phyloP scores from a whole-genome alignment of 495 filamentous ascomycete species.

The Margaritispora aquatica region DNA sequence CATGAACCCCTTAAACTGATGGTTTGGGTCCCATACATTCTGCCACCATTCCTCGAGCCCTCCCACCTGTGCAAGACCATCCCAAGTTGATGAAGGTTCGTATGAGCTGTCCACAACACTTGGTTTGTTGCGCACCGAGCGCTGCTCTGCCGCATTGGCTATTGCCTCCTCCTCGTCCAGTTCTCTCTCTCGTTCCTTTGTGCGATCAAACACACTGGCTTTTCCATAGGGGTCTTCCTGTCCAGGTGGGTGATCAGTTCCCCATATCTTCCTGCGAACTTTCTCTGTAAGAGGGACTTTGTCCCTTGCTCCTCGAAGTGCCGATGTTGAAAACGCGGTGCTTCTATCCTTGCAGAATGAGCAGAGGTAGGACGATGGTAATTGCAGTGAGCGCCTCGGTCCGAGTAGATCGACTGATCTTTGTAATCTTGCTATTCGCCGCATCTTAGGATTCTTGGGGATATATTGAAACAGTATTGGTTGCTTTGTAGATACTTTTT shows the following conservation, averaged over 20 bases:
- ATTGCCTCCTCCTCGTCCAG: constrained; percentile 18
- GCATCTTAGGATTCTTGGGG: constrained; percentile 16
- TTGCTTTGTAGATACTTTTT: constrained; percentile 10
- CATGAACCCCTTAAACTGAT: constrained; percentile 33
- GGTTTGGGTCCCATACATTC: constrained; percentile 32
- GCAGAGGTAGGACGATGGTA: constrained; percentile 23
- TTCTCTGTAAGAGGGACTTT: constrained; percentile 38
- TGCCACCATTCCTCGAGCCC: constrained; percentile 28
- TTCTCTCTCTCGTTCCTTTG: constrained; percentile 14
- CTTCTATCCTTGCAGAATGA: constrained; percentile 25
- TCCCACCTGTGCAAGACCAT: constrained; percentile 53
- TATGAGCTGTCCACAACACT: constrained; percentile 33
- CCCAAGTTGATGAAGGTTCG: constrained; percentile 47
- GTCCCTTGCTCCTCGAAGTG: constrained; percentile 35
- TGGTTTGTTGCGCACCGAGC: constrained; percentile 14
- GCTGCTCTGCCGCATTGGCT: constrained; percentile 4
- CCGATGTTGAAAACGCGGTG: constrained; percentile 34
- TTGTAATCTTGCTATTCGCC: constrained; percentile 20
- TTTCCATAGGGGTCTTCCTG: constrained; percentile 46
- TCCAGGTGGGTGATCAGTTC: constrained; percentile 48
- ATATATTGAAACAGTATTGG: neutral
- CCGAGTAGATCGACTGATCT: constrained; percentile 22
- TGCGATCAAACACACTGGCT: constrained; percentile 29
- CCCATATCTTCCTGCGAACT: constrained; percentile 49
- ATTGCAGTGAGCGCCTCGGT: neutral